phyloP scores from a whole-genome alignment of 2,329 filamentous ascomycete species.

The Aspergillus nomiae region DNA sequence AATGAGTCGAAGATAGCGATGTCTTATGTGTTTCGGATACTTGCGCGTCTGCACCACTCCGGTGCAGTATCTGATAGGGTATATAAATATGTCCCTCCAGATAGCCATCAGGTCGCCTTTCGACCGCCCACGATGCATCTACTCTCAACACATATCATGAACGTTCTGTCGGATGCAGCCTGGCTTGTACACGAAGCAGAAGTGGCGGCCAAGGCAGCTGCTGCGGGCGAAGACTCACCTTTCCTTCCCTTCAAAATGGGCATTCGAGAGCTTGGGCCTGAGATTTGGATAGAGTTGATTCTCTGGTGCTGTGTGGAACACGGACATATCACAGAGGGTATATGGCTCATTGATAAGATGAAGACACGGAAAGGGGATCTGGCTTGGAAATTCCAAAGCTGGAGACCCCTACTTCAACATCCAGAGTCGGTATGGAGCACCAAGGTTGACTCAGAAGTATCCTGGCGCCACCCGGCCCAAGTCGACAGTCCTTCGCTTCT shows the following conservation, averaged over 20 bases:
- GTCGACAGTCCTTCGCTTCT: constrained; percentile 12
- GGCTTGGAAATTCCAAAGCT: constrained; percentile 46
- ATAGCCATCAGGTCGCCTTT: constrained; percentile 32
- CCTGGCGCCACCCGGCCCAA: constrained; percentile 37
- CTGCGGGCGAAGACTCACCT: constrained; percentile 41
- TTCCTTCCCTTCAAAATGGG: constrained; percentile 43
- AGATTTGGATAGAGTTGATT: constrained; percentile 53
- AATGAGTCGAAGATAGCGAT: constrained; percentile 43
- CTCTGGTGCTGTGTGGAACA: constrained; percentile 55
- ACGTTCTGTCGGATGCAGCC: constrained; percentile 48
- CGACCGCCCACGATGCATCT: constrained; percentile 48
- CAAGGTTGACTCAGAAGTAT: constrained; percentile 38
- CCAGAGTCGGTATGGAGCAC: constrained; percentile 33
- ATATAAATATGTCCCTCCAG: constrained; percentile 41
- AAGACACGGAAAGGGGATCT: constrained; percentile 24
- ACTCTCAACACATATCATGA: constrained; percentile 49
- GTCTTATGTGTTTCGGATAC: constrained; percentile 46
- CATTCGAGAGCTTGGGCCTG: constrained; percentile 47
- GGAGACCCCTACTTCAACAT: constrained; percentile 34
- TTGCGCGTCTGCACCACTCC: constrained; percentile 49
- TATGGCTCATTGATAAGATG: constrained; percentile 42
- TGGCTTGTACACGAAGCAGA: constrained; percentile 46
- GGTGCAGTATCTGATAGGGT: constrained; percentile 46
- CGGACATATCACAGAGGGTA: constrained; percentile 44
- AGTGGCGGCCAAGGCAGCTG: constrained; percentile 37